Percentiles rank a stretch among this genome's conserved stretches.
phyloP scores from a whole-genome alignment of 495 filamentous ascomycete species.

The Thozetella sp. region DNA sequence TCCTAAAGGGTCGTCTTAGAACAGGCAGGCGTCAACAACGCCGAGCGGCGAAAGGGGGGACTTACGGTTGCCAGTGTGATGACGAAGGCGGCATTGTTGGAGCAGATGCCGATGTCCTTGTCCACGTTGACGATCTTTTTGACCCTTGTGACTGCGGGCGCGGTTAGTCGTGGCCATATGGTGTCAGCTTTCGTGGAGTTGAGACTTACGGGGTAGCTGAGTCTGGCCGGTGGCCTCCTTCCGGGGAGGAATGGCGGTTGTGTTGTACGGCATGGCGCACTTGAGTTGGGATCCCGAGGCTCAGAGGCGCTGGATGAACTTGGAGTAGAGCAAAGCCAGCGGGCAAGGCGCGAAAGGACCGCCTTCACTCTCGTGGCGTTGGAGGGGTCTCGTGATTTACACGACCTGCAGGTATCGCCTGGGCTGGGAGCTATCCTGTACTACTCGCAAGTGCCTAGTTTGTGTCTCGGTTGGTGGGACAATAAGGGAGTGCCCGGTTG shows the following conservation, averaged over 20 bases:
- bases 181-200: neutral
- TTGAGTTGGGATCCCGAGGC: neutral
- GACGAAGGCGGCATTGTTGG: constrained; percentile 92
- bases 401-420: no score
- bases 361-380: no score
- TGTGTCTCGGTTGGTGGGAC: no score
- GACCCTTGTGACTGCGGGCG: constrained; percentile 74
- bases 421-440: no score
- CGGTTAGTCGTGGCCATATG: neutral
- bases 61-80: constrained; percentile 86
- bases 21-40: neutral
- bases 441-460: no score
- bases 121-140: constrained; percentile 93
- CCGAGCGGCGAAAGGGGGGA: neutral
- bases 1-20: constrained; percentile 57
- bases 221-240: constrained; percentile 85
- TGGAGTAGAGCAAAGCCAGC: no score
- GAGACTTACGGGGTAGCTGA: constrained; percentile 76
- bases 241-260: constrained; percentile 72
- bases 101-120: constrained; percentile 80
- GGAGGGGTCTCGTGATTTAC: no score
- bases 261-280: constrained; percentile 82
- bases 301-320: no score
- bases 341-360: no score
- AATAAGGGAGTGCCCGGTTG: no score